Base-by-base conservation (phyloP, 2,329 filamentous ascomycete species). In the Penicillium aurantiogriseum region DNA sequence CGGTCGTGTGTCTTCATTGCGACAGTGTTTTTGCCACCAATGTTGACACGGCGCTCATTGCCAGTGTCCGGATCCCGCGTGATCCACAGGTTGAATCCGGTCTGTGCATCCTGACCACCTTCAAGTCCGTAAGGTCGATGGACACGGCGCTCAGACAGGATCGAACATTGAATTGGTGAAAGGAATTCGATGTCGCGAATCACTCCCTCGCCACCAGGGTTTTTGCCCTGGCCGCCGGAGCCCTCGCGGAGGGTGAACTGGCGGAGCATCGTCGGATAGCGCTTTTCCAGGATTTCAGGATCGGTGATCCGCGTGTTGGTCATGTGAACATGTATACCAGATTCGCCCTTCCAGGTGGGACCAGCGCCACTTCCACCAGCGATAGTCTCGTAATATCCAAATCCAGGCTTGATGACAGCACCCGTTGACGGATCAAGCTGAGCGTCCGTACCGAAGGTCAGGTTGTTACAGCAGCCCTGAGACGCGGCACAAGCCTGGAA, bases 301-400 rank as follows among this genome's bases (percentile, higher is more conserved):
- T 95, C 90, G 0, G 90, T 93, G 70, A 93, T 94, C 5, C 90
- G 83, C 1, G 90, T 94, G 73, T 94, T 95, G 11, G 90, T 94
- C 89, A 93, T 93, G 76, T 93, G 90, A 4, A 86, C 89, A 70
- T 94, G 89, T 35, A 93, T 88, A 23, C 89, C 90, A 56, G 81
- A 86, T 25, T 89, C 88, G 25, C 90, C 90, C 58, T 88, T 81
- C 90, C 90, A 94, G 23, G 82, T 82, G 0, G 87, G 84, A 0
- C 90, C 90, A 0, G 90, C 91, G 43, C 90, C 91, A 44, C 84
- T 87, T 3, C 90, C 91, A 40, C 91, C 90, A 0, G 90, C 89
- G 59, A 94, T 93, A 3, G 91, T 94, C 74, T 94, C 91, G 72
- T 93, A 93, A 78, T 93, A 94, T 10, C 90, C 90, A 69, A 94